Evolutionary conservation across 2,329 filamentous ascomycete genomes (phyloP), one percentile per base, ranked within the genome.

Genomic region (Sporothrix humicola): DNA sequence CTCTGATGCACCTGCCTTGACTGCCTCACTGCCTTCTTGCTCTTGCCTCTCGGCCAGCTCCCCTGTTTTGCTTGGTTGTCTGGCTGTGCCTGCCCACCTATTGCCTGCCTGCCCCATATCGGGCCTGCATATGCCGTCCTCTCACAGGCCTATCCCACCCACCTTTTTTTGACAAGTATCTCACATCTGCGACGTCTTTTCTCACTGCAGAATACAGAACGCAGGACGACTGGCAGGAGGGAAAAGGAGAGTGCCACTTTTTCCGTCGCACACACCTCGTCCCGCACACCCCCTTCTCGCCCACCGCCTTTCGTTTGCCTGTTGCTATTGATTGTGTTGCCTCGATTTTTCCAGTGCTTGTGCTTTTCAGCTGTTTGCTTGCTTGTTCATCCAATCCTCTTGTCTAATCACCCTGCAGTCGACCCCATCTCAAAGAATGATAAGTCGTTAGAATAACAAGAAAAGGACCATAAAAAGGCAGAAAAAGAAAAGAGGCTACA

Each of bases 241-340:
- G 5, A 37, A 37, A 37, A 37, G 31, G 50, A 26, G 12, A 23
- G 68, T 58, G 52, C 52, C 31, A 70, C 54, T 58, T 71, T 71
- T 12, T 56, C 23, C 20, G 52, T 56, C 56, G 56, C 56, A 58
- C 23, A 58, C 56, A 12, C 56, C 31, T 42, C 69, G 12, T 20
- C 50, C 42, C 50, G 9, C 17, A n/a, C 8, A n/a, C 8, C 23
- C 68, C 3, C 48, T 69, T 37, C 6, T 56, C 59, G 37, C 59
- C 31, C 58, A 61, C 58, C 58, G 58, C 58, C 58, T 61, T 61
- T 61, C 31, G 31, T 37, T 37, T 37, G 31, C 31, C 7, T 37
- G 31, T 37, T 37, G 31, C 31, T 37, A 37, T 37, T 37, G 31
- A 37, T 37, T 37, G 31, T 37, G 31, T 37, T 37, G 31, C 31